These are phyloP conservation scores for Trichomonas tenax DNA, from an alignment of 208 protist genomes.

Conservation along the genomic window DNA sequence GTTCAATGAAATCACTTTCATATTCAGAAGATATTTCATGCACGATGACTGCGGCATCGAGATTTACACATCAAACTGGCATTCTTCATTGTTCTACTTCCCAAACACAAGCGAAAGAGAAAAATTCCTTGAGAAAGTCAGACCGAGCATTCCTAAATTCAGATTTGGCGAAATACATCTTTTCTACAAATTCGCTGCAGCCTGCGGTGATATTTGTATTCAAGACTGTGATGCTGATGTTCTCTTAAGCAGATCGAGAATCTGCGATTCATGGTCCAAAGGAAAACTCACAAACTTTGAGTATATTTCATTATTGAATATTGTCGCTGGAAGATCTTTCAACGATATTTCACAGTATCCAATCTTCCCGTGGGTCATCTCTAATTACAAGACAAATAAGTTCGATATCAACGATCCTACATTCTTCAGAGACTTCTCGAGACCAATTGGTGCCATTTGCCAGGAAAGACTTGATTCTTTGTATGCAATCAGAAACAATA, in stretches of 20 bases:
- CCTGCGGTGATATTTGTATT: neutral
- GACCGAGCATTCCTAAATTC: neutral
- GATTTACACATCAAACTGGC: neutral
- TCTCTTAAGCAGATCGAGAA: neutral
- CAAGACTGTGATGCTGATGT: neutral
- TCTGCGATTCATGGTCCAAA: neutral
- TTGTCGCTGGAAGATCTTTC: neutral
- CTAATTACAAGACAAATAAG: slow-evolving; percentile 23
- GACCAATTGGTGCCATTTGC: slow-evolving; percentile 43
- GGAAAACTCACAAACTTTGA: neutral
- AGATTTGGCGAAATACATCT: neutral
- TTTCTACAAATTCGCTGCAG: neutral
- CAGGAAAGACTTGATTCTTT: neutral
- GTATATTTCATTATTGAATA: neutral
- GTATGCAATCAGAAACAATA: neutral
- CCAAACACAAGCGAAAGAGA: neutral
- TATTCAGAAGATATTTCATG: neutral
- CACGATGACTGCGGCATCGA: neutral
- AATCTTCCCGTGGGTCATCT: slow-evolving; percentile 83
- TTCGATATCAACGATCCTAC: slow-evolving; percentile 40
- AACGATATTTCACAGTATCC: slow-evolving; percentile 71
- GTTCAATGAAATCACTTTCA: neutral
- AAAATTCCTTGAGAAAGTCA: neutral
- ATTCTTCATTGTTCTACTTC: neutral
- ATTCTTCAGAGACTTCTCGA: slow-evolving; percentile 43